phyloP scores from a whole-genome alignment of 192 early-diverging fungal species.

The Backusella liffmaniae region DNA sequence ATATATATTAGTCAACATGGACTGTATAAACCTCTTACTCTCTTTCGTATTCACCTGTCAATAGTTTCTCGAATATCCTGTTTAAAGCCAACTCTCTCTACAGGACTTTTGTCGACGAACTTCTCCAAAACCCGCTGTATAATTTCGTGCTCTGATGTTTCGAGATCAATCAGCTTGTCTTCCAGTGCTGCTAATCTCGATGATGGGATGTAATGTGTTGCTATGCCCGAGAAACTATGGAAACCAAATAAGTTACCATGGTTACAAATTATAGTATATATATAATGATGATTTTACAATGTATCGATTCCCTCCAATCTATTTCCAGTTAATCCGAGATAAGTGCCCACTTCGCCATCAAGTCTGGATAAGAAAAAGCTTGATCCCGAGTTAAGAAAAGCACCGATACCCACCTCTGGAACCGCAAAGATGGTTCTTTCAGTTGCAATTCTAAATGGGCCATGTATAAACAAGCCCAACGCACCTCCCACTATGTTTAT shows the following conservation, averaged over 20 bases:
- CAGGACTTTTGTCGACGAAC: constrained; percentile 66
- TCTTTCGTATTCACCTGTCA: constrained; percentile 47
- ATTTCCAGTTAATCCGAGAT: constrained; percentile 85
- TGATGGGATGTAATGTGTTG: constrained; percentile 93
- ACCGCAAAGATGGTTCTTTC: constrained; percentile 92
- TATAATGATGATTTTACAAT: constrained; percentile 48
- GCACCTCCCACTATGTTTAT: constrained; percentile 85
- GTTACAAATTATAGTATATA: not conserved
- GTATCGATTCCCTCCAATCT: constrained; percentile 81
- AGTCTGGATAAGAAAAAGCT: constrained; percentile 92
- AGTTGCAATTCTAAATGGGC: constrained; percentile 92
- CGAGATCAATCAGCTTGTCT: constrained; percentile 79
- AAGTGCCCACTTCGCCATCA: constrained; percentile 91
- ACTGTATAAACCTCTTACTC: too few relatives aligned
- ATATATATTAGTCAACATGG: too few relatives aligned
- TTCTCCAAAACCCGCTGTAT: constrained; percentile 89
- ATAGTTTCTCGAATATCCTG: constrained; percentile 60
- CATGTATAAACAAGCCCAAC: constrained; percentile 91
- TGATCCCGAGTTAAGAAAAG: constrained; percentile 93
- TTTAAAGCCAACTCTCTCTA: constrained; percentile 40
- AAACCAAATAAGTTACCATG: not conserved
- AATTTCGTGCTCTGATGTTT: constrained; percentile 77
- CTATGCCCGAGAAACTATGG: constrained; percentile 80
- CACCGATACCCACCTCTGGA: constrained; percentile 92
- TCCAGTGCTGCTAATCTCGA: constrained; percentile 77